Evolutionary conservation across 116 monocot genomes (phyloP).

Genomic region (Papilionanthe hybrid): DNA sequence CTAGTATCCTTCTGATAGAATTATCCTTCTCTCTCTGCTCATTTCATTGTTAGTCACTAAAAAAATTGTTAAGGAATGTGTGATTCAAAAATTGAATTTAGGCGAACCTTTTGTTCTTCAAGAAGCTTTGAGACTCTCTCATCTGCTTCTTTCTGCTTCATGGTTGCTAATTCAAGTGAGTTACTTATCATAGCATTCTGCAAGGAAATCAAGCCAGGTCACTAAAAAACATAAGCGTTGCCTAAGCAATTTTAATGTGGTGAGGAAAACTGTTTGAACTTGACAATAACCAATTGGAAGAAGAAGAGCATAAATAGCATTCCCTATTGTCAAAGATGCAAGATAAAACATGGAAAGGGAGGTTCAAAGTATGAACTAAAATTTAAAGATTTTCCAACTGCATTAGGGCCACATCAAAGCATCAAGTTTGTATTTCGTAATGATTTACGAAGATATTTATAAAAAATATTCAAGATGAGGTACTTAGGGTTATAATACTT

Average conservation of each 20-base stretch:
- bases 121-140: constrained; percentile 41
- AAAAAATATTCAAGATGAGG: too few species aligned
- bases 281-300: background rate
- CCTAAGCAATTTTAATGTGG: background rate
- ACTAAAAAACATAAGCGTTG: background rate
- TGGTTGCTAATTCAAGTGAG: constrained; percentile 21
- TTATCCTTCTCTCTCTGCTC: constrained; percentile 51
- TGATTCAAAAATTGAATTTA: background rate
- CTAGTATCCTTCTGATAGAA: constrained; percentile 30
- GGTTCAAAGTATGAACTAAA: background rate
- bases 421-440: background rate
- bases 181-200: constrained; percentile 16
- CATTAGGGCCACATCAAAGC: background rate
- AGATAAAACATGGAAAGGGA: background rate
- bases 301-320: background rate
- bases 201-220: background rate
- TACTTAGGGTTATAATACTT: too few species aligned
- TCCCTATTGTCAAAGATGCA: background rate
- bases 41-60: background rate
- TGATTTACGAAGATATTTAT: too few species aligned
- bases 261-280: background rate
- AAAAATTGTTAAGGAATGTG: background rate
- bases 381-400: background rate
- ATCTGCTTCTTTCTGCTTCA: constrained; percentile 46
- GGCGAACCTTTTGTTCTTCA: constrained; percentile 50